phyloP scores from a whole-genome alignment of 345 rosid species.

The Pelargonium nanum region DNA sequence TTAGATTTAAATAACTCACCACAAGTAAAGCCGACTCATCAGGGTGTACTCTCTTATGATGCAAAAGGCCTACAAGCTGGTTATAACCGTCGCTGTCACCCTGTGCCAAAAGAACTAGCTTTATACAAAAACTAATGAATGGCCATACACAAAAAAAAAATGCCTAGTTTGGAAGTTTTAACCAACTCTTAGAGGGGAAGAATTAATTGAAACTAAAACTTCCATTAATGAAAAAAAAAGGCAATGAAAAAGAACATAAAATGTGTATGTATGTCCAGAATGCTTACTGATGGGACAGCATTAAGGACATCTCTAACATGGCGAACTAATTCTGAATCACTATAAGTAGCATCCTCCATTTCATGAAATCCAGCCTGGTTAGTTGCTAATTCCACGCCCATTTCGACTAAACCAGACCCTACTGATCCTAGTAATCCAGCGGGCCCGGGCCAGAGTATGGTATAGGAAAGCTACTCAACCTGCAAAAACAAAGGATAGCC shows the following conservation, averaged over 20 bases:
- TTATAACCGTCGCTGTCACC: slow-evolving; percentile 45
- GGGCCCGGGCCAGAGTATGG: neutral
- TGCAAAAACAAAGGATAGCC: neutral
- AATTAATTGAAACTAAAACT: neutral
- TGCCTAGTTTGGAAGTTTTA: too few species aligned
- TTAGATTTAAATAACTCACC: slow-evolving; percentile 24
- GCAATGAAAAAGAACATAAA: neutral
- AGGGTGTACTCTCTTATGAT: slow-evolving; percentile 27
- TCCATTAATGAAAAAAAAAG: neutral
- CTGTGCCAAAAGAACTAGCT: slow-evolving; percentile 18
- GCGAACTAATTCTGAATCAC: slow-evolving; percentile 10
- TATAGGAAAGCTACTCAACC: neutral
- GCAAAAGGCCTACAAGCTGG: slow-evolving; percentile 56
- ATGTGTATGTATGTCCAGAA: neutral
- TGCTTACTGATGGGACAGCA: slow-evolving; percentile 13
- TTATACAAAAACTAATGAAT: neutral
- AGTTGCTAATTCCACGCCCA: slow-evolving; percentile 15
- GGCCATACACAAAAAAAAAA: neutral
- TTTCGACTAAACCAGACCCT: neutral
- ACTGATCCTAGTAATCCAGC: neutral
- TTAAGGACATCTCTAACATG: slow-evolving; percentile 12
- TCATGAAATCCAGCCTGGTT: neutral
- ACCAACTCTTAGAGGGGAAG: too few species aligned
- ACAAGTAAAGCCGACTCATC: slow-evolving; percentile 66
- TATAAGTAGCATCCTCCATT: slow-evolving; percentile 10